Percentiles rank a stretch among this genome's conserved stretches.
Conservation (phyloP, 192 early-diverging fungal genomes). For the Rhizophagus sp. region DNA sequence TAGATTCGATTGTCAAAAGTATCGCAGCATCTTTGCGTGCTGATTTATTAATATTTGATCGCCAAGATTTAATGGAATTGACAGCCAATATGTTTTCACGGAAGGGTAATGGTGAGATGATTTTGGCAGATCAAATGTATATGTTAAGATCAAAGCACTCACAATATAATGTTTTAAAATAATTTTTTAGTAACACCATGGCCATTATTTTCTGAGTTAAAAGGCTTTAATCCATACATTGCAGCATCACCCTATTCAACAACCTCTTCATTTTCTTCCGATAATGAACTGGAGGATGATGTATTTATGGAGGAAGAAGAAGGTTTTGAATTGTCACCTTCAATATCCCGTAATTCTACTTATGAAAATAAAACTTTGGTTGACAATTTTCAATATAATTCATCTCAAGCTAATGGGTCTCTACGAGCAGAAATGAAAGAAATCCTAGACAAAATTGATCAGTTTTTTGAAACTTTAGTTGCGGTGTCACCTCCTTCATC, state of each 20-base stretch:
- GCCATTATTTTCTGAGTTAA: conserved; percentile 31
- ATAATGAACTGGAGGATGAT: conserved; percentile 43
- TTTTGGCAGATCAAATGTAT: conserved; percentile 5
- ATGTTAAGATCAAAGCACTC: background rate
- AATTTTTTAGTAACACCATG: conserved; percentile 26
- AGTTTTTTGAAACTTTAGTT: conserved; percentile 44
- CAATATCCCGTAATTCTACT: conserved; percentile 31
- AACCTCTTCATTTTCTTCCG: conserved; percentile 28
- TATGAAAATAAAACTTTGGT: conserved; percentile 26
- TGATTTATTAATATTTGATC: conserved; percentile 63
- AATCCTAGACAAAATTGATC: conserved; percentile 39
- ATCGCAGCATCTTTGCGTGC: conserved; percentile 38
- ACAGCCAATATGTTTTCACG: conserved; percentile 45
- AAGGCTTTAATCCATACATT: conserved; percentile 34
- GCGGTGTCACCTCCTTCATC: conserved; percentile 17
- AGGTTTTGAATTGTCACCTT: conserved; percentile 22
- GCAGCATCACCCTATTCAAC: conserved; percentile 31
- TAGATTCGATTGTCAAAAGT: conserved; percentile 29
- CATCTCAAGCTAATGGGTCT: conserved; percentile 23
- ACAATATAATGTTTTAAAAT: background rate
- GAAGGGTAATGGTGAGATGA: conserved; percentile 32
- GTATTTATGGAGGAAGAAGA: conserved; percentile 51
- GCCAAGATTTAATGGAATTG: conserved; percentile 57
- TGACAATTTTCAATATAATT: conserved; percentile 32
- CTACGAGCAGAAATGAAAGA: conserved; percentile 12